A percentile compares a stretch with the other conserved stretches of the same genome.
These are phyloP conservation scores for Prunus armeniaca DNA, from an alignment of 306 rosid species.

Conservation along the genomic window DNA sequence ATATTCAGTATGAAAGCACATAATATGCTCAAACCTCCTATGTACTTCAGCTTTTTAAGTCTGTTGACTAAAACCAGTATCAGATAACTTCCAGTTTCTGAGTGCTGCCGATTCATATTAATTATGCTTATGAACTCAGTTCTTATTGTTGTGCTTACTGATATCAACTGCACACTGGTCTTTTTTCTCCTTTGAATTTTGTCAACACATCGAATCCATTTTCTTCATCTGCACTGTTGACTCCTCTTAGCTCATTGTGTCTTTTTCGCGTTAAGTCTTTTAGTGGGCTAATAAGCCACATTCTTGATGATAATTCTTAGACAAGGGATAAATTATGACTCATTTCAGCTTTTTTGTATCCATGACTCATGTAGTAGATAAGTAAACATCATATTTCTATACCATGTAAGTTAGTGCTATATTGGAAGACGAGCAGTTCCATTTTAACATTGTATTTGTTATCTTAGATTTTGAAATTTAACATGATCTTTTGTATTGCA, in stretches of 20 bases:
- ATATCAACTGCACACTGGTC: not conserved
- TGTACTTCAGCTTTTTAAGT: not conserved
- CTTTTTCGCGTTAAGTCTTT: not conserved
- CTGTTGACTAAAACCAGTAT: not conserved
- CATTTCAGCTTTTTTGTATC: not conserved
- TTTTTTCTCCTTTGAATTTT: not conserved
- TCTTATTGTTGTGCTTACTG: not conserved
- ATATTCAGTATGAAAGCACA: not conserved
- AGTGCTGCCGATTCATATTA: not conserved
- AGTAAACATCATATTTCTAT: not conserved
- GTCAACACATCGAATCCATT: not conserved
- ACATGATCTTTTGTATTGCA: constrained; percentile 35
- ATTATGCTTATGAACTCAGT: not conserved
- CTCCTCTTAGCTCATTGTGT: not conserved
- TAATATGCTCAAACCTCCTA: not conserved
- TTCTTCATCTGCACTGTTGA: not conserved
- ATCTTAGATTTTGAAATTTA: constrained; percentile 4
- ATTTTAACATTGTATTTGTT: not conserved
- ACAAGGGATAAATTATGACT: not conserved
- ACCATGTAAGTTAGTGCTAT: not conserved
- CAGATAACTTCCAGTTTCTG: not conserved
- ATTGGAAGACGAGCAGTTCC: not conserved
- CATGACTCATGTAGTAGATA: not conserved
- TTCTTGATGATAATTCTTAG: not conserved
- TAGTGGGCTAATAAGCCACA: not conserved